Percentiles rank a stretch among this genome's conserved stretches.
phyloP scores from a whole-genome alignment of 345 rosid species.

The Triadica sebifera region DNA sequence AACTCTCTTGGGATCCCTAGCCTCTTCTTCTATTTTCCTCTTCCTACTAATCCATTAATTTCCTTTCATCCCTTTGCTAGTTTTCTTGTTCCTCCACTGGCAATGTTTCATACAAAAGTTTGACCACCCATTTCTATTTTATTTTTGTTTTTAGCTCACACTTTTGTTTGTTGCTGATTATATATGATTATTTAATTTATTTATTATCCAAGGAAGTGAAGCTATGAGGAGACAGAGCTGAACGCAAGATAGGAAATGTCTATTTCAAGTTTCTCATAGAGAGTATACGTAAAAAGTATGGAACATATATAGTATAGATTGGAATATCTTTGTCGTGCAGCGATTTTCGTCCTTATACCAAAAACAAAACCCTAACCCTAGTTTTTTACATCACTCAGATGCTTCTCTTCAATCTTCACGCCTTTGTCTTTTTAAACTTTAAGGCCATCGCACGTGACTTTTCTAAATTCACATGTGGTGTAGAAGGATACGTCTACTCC shows the following conservation, averaged over 20 bases:
- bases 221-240: constrained; percentile 24
- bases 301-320: constrained; percentile 14
- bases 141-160: constrained; percentile 3
- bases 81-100: constrained; percentile 28
- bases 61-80: too few relatives aligned
- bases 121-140: constrained; percentile 29
- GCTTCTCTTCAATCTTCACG: neutral
- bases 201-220: constrained; percentile 22
- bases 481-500: constrained; percentile 31
- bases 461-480: too few relatives aligned
- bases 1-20: constrained; percentile 36
- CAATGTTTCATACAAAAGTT: constrained; percentile 37
- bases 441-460: constrained; percentile 38
- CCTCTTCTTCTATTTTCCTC: neutral
- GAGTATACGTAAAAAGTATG: too few relatives aligned
- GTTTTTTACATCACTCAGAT: constrained; percentile 13
- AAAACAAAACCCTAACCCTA: constrained; percentile 33
- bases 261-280: constrained; percentile 1
- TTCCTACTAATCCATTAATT: neutral
- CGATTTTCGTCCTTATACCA: constrained; percentile 20
- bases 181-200: too few relatives aligned
- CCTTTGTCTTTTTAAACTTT: constrained; percentile 28
- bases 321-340: constrained; percentile 44
- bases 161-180: neutral
- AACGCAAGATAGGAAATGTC: constrained; percentile 29